Percentiles rank a stretch among this genome's conserved stretches.
These are phyloP conservation scores for Stephania japonica DNA, from an alignment of 164 flowering plant species.

Conservation along the genomic window DNA sequence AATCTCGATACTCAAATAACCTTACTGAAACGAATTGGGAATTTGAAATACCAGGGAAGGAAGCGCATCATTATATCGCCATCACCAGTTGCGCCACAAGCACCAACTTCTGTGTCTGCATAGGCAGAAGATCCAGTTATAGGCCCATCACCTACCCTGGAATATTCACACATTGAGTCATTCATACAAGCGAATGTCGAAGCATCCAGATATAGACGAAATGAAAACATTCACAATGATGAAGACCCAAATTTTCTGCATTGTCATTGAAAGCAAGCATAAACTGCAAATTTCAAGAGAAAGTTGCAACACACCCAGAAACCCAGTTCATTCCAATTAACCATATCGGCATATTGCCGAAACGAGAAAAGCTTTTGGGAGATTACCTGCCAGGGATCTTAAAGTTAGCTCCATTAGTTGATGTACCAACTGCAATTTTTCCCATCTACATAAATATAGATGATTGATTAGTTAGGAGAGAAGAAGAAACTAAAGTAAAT, in stretches of 20 bases:
- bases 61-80: slow-evolving; percentile 99
- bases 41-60: slow-evolving; percentile 70
- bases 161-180: slow-evolving; percentile 4
- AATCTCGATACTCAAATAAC: no score
- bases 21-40: not conserved
- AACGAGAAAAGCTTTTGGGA: not conserved
- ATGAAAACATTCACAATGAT: not conserved
- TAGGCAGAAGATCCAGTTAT: slow-evolving; percentile 94
- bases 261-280: not conserved
- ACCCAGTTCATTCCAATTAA: not conserved
- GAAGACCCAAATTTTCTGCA: not conserved
- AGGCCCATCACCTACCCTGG: slow-evolving; percentile 97
- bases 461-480: not conserved
- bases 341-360: not conserved
- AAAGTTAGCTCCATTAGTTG: slow-evolving; percentile 94
- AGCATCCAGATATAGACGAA: not conserved
- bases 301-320: no score
- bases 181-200: not conserved
- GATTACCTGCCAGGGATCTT: slow-evolving; percentile 92
- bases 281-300: not conserved
- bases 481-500: not conserved
- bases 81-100: slow-evolving; percentile 98
- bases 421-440: slow-evolving; percentile 88
- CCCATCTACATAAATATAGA: slow-evolving; percentile 47
- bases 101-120: slow-evolving; percentile 90